Conservation (phyloP, 2,329 filamentous ascomycete species). For the Fusarium keratoplasticum region DNA sequence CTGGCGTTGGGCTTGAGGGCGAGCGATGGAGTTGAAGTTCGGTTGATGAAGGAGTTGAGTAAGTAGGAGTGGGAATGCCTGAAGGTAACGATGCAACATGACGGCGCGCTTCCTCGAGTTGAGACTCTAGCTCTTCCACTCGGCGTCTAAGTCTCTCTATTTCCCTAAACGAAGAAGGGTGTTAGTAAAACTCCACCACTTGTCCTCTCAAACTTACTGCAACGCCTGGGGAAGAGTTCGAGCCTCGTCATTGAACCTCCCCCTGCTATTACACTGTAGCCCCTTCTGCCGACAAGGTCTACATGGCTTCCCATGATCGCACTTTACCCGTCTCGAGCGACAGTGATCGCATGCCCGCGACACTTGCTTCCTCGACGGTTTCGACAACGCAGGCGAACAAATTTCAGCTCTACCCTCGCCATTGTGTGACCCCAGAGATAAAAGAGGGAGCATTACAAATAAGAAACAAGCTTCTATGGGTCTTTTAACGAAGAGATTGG, state of each 20-base stretch:
- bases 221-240: slow-evolving; percentile 29
- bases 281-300: slow-evolving; percentile 25
- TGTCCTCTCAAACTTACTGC: not conserved
- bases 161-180: not conserved
- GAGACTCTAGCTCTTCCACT: not conserved
- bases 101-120: not conserved
- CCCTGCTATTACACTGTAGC: slow-evolving; percentile 19
- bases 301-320: slow-evolving; percentile 36
- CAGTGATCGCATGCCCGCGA: slow-evolving; percentile 40
- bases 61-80: not conserved
- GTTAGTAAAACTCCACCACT: not conserved
- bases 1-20: slow-evolving; percentile 40
- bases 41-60: not conserved
- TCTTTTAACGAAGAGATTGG: not conserved
- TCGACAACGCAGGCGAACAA: not conserved
- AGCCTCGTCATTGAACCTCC: slow-evolving; percentile 22
- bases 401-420: not conserved
- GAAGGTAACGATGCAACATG: not conserved
- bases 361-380: slow-evolving; percentile 34
- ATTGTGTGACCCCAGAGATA: not conserved
- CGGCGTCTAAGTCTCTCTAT: not conserved
- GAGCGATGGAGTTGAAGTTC: not conserved
- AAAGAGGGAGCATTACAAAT: not conserved
- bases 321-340: slow-evolving; percentile 36
- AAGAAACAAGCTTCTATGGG: not conserved